Base-by-base conservation (phyloP, 345 rosid species). In the Firmiana major region DNA sequence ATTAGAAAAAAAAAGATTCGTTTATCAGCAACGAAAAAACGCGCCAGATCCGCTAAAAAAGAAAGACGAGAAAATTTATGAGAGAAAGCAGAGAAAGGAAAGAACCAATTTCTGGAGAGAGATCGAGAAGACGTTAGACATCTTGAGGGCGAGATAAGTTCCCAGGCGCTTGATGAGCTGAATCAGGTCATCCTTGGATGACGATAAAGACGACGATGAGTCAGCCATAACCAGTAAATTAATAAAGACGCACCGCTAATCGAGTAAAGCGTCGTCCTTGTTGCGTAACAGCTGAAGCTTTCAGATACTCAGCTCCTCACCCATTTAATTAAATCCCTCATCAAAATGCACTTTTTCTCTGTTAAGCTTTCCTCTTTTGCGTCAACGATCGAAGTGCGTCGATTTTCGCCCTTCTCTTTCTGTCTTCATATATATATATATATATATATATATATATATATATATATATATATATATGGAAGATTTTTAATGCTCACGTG, bases 111-210 rank as follows among this genome's bases (percentile, higher is more conserved):
- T 87, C 19, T 84, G 86, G 86, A 91, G 79, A 48, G 90, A 84
- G 81, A 85, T 81, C 45, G 98, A 78, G 86, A 91, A 84, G 81
- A 91, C 78, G 80, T 81, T 85, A 63, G 97, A 88, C 79, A 92
- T 88, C 82, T 85, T 92, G 87, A 86, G 38, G 66, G 95, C 86
- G 75, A 97, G 81, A 83, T 86, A 94, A 60, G 97, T 94, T 57
- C 99, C 93, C 72, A 97, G 85, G 9, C 97, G 95, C 83, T 92
- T 97, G 80, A 97, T 89, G 78, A 94, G 90, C 82, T 91, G 94
- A 51, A 94, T 77, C 71, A 94, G 84, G 81, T 94, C 97, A 48
- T 92, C 99, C 75, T 86, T 89, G 22, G 97, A 86, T 69, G 94
- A 85, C 0, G 62, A 51, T 5, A n/a, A 84, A 8, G 84, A 80